Evolutionary conservation across 192 early-diverging fungal species (phyloP), one percentile per base, ranked within the genome.

Genomic region (Jimgerdemannia lactiflua): DNA sequence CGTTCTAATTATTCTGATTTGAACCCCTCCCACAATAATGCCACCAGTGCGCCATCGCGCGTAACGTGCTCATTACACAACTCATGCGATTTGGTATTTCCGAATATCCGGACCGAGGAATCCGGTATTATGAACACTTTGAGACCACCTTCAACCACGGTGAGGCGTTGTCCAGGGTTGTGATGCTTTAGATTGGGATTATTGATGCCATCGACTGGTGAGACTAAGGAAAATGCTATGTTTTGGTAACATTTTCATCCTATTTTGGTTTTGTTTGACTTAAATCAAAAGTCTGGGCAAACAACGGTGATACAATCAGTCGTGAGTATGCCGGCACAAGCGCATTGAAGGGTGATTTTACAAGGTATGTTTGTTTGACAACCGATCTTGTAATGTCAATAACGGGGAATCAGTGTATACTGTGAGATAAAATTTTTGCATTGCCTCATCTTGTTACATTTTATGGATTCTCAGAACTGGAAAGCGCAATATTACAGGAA

Each of bases 331-430:
- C 93, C 11, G 93, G 93, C 6, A 94, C 93, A 2, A 90, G 89
- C 76, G 92, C 93, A 3, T 81, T 94, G 77, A 93, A 93, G 71
- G 91, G 92, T 6, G 93, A 94, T 73, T 94, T 91, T 75, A 94
- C 92, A 4, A 78, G 92, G 76, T 80, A 78, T 72, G 65, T 59
- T 29, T 29, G 29, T 29, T 29, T 29, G 1, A 29, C 29, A 29
- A 29, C 29, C 29, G 29, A 29, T 29, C 29, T 29, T 29, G 29
- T 29, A 29, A 29, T 1, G 29, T 29, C 29, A 29, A 29, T 29
- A 29, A 29, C 0, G 29, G 29, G 29, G 29, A 29, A 29, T 1
- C 29, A 29, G 29, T 29, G 29, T 29, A 29, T 29, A 29, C 29
- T 29, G 29, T 29, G 43, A 39, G 19, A n/a, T 14, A 41, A 4